Evolutionary conservation across 192 early-diverging fungal genomes (phyloP), one percentile per base, ranked within the genome.

Genomic region (Rhizophagus sp.): DNA sequence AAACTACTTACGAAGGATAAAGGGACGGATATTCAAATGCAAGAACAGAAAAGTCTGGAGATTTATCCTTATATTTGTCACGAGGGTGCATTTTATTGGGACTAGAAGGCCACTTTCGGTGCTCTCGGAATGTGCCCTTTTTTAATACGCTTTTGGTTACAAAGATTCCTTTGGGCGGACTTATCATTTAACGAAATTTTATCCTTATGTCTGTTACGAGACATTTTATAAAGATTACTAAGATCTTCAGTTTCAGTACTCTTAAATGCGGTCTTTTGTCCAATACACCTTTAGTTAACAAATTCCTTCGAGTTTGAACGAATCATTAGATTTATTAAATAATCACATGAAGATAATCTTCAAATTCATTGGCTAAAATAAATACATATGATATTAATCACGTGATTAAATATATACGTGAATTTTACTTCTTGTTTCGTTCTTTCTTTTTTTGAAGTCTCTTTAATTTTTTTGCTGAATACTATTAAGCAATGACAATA

Each of bases 1-100:
- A 27, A 5, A 27, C 10, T 65, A 50, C 80, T 82, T 87, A 89
- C 90, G 84, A 89, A 61, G 85, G 88, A 69, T 65, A 75, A 30
- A 92, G 82, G 2, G 83, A 79, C 30, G 80, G 80, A 72, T 87
- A 90, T 44, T 85, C 57, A 27, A 82, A 66, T 2, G 92, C 87
- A 8, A 93, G 80, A 4, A 71, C 68, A 12, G 57, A 61, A 85
- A 93, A 93, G 81, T 93, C 84, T 2, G 90, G 90, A 30, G 84
- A 81, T 49, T 84, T 88, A 61, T 85, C 81, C 49, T 78, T 79
- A 79, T 92, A 93, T 15, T 83, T 87, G 72, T 90, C 92, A 41
- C 87, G 82, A 25, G 83, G 85, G 79, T 93, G 92, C 91, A 93
- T 93, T 50, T 76, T n/a, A 8, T 24, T 44, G 12, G 10, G 27